Base-by-base conservation (phyloP, 306 rosid species). In the Acacia crassicarpa region DNA sequence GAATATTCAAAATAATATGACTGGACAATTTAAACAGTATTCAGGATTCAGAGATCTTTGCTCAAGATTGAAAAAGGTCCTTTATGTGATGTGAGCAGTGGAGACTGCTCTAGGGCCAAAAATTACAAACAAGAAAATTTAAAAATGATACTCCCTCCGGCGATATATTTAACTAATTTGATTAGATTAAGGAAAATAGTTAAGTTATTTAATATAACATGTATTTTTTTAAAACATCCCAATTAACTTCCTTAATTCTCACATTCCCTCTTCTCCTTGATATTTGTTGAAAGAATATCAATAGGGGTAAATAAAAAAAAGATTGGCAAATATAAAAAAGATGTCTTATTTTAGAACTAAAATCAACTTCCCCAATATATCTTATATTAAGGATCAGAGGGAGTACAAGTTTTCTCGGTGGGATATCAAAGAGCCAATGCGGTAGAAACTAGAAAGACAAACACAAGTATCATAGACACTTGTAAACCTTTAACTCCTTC, bases 401-500 rank as follows among this genome's bases (percentile, higher is more conserved):
- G 41, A 5, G 8, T 43, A 17, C 23, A 58, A 79, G 15, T 33
- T 73, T 82, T 40, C n/a, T 14, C 44, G 12, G 41, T n/a, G 61
- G 71, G 72, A 73, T 25, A 67, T 35, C 77, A 25, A 14, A 69
- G 49, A 44, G 70, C 44, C 11, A 81, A 9, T 30, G 63, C 48
- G 35, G 41, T 4, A 45, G 16, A 54, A 83, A 45, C 73, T 4
- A 45, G 16, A 54, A 83, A 45, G 77, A 71, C 15, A 71, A 83
- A 74, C 33, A 8, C 45, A 54, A 61, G 77, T 58, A n/a, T 17
- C 6, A 27, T 22, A 15, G 33, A 53, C 41, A 27, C 54, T 51
- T 32, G 56, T 45, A 19, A 69, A 40, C 23, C 77, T 54, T 68
- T 22, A 54, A 41, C 56, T 14, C 63, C 23, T 46, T 43, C 51